Evolutionary conservation across 2,329 filamentous ascomycete genomes (phyloP).

Genomic region (Microsporum ferrugineum): DNA sequence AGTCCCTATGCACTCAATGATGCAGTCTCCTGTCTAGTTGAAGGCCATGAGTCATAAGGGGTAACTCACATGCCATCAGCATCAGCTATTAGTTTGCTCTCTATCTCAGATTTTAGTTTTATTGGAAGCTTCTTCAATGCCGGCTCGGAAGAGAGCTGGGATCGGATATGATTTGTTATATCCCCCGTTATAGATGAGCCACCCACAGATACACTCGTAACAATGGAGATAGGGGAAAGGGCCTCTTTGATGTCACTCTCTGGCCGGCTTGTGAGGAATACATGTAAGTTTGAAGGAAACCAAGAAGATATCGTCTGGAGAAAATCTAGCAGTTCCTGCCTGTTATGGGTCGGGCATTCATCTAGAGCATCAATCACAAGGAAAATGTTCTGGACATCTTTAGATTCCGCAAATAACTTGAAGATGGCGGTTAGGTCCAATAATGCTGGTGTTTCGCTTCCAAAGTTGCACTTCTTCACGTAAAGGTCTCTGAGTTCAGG

Average conservation of each 20-base stretch:
- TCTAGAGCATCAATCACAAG: slow-evolving; percentile 16
- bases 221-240: not conserved
- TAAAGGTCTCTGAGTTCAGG: not conserved
- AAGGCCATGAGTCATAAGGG: not conserved
- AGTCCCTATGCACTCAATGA: not conserved
- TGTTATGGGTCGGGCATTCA: slow-evolving; percentile 10
- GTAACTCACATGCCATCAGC: slow-evolving; percentile 15
- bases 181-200: not conserved
- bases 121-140: not conserved
- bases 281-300: slow-evolving; percentile 1
- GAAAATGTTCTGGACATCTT: not conserved
- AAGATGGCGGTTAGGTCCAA: not conserved
- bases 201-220: not conserved
- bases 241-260: slow-evolving; percentile 12
- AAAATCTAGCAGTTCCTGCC: slow-evolving; percentile 9
- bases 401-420: not conserved
- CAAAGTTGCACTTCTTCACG: not conserved
- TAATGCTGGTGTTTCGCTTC: not conserved
- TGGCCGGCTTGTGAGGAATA: slow-evolving; percentile 11
- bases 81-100: not conserved
- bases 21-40: no score
- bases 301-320: slow-evolving; percentile 3
- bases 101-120: not conserved
- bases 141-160: not conserved
- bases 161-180: not conserved